A percentile compares a stretch with the other conserved stretches of the same genome.
Conservation (phyloP, 2,329 filamentous ascomycete species). For the Aspergillus aculeatinus region DNA sequence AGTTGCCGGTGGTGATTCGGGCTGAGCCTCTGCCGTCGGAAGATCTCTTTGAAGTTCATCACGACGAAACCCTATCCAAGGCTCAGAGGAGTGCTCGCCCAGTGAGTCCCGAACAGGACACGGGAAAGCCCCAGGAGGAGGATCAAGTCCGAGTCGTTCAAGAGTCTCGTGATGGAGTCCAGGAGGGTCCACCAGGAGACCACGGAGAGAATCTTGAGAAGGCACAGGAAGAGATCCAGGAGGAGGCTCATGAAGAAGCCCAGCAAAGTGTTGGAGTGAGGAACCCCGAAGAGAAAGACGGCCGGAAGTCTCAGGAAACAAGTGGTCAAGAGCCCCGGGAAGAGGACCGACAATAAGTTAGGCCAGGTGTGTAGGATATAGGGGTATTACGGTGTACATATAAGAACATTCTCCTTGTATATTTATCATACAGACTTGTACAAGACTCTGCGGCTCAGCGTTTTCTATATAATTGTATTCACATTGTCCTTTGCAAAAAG, state of each 20-base stretch:
- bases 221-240: no score
- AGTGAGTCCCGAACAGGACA: no score
- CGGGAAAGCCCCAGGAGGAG: not conserved
- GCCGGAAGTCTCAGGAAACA: not conserved
- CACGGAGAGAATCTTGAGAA: no score
- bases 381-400: constrained; percentile 6
- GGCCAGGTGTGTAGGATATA: not conserved
- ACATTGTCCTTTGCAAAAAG: no score
- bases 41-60: no score
- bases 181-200: no score
- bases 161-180: no score
- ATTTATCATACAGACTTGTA: not conserved
- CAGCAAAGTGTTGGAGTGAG: not conserved
- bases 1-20: no score
- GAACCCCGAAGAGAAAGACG: not conserved
- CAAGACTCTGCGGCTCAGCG: not conserved
- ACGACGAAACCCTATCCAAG: no score
- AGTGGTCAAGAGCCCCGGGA: not conserved
- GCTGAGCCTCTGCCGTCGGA: no score
- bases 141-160: not conserved
- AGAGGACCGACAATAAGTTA: not conserved
- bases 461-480: not conserved
- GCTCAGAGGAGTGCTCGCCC: no score
- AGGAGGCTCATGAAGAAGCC: not conserved
- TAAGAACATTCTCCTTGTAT: not conserved